phyloP scores from a whole-genome alignment of 352 stramenopile species.

The Globisporangium spinosum region DNA sequence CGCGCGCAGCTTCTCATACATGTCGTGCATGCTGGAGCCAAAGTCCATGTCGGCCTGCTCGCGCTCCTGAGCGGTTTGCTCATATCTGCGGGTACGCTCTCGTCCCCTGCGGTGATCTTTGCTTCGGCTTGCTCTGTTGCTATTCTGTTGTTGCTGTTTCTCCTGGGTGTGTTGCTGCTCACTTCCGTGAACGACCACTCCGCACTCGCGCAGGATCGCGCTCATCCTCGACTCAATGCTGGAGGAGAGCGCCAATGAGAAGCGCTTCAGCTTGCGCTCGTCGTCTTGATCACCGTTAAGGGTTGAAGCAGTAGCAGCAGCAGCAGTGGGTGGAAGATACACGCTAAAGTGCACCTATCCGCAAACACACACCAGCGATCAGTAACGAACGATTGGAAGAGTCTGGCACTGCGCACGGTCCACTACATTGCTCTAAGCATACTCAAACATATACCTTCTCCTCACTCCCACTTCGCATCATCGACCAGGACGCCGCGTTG shows the following conservation, averaged over 20 bases:
- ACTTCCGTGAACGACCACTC: slow-evolving; percentile 25
- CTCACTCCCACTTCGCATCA: background rate
- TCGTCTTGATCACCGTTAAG: background rate
- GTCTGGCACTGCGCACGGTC: background rate
- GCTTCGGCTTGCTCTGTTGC: background rate
- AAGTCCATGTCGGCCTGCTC: slow-evolving; percentile 49
- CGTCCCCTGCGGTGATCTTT: background rate
- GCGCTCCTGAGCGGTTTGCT: slow-evolving; percentile 6
- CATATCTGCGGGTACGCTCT: slow-evolving; percentile 12
- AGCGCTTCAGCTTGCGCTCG: slow-evolving; percentile 36
- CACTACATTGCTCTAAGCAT: background rate
- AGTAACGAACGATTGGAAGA: background rate
- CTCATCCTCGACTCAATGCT: slow-evolving; percentile 52
- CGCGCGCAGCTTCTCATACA: slow-evolving; percentile 27
- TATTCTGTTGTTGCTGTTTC: slow-evolving; percentile 5
- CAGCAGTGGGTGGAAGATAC: slow-evolving; percentile 14
- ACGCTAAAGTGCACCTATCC: slow-evolving; percentile 37
- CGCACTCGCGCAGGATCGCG: slow-evolving; percentile 47
- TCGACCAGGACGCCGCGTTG: slow-evolving; percentile 4
- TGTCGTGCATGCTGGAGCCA: slow-evolving; percentile 38
- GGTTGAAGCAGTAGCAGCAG: background rate
- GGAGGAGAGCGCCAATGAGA: slow-evolving; percentile 37
- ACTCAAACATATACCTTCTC: background rate
- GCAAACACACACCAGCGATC: background rate
- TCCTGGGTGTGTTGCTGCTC: slow-evolving; percentile 8